A percentile compares a stretch with the other conserved stretches of the same genome.
Evolutionary conservation across 495 filamentous ascomycete genomes (phyloP).

Genomic region (Jackrogersella minutella): DNA sequence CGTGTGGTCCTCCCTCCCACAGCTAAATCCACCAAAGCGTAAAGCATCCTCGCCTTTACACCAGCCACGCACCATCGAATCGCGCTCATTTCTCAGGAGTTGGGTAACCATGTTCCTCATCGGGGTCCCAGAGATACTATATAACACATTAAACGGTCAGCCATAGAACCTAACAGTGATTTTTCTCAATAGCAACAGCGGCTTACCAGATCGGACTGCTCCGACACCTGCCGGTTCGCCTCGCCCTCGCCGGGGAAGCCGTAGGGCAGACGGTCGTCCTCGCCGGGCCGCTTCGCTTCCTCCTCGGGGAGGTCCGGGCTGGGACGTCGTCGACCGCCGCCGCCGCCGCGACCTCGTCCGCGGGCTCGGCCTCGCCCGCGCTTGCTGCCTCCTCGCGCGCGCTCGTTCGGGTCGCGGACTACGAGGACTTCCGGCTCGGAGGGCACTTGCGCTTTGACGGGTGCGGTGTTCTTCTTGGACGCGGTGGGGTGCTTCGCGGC

Average conservation of each 20-base stretch:
- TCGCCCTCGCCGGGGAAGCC: neutral
- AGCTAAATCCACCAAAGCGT: neutral
- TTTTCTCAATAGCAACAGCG: neutral
- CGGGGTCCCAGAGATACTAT: neutral
- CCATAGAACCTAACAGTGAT: neutral
- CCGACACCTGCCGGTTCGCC: neutral
- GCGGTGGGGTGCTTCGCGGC: no score
- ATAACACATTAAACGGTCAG: no score
- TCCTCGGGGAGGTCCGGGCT: neutral
- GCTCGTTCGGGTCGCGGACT: neutral
- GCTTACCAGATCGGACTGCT: neutral
- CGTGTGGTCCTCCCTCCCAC: neutral
- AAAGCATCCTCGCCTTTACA: no score
- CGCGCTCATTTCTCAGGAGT: neutral
- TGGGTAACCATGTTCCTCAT: neutral
- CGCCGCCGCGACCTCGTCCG: neutral
- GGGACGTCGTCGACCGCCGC: neutral
- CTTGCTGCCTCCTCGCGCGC: neutral
- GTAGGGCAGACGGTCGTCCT: neutral
- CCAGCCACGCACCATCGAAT: neutral
- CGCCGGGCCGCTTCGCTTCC: neutral
- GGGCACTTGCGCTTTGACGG: no score
- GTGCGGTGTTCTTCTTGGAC: no score
- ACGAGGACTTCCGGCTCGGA: neutral
- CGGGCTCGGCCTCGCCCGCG: neutral